Evolutionary conservation across 352 stramenopile species (phyloP), one percentile per base, ranked within the genome.

Genomic region (Phytopythium ostracodes): DNA sequence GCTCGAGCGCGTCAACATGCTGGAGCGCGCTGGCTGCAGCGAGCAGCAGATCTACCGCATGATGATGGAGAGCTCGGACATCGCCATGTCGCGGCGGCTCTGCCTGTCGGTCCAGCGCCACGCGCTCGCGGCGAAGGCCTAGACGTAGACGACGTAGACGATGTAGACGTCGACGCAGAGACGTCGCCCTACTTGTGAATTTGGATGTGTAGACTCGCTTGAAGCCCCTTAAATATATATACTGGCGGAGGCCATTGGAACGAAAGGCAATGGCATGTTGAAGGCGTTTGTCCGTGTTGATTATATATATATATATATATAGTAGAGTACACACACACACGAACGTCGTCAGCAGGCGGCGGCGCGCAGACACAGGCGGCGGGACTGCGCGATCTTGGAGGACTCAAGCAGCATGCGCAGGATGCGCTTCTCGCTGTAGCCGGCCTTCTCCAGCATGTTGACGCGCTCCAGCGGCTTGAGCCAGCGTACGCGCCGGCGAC

Each of bases 31-130:
- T 2, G 72, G 72, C 25, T 68, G 64, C 43, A 79, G 67, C 27
- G 75, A 79, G 53, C 62, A 60, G 40, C 63, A 67, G 25, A 84
- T 84, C 59, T 68, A 65, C 35, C 70, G 70, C 25, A 76, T 75
- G 72, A 72, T 84, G 65, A 72, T 72, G 60, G 75, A 84, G 60
- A 75, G 62, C 36, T 75, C 75, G 18, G 72, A 73, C 38, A 84
- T 84, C 25, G 71, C 68, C 35, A 84, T 84, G 75, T 84, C 75
- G 5, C 53, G 75, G 46, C 70, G 75, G 25, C 59, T 75, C 20
- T 64, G 64, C 35, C 50, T 69, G 10, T 49, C 46, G 10, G 38
- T 63, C 29, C 43, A 55, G 43, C 43, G 27, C n/a, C 24, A 29
- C 2, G 1, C 22, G 18, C 20, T 51, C 27, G 56, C 56, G 8